Conservation (phyloP, 179 eudicot species). For the Pouteria campechiana region DNA sequence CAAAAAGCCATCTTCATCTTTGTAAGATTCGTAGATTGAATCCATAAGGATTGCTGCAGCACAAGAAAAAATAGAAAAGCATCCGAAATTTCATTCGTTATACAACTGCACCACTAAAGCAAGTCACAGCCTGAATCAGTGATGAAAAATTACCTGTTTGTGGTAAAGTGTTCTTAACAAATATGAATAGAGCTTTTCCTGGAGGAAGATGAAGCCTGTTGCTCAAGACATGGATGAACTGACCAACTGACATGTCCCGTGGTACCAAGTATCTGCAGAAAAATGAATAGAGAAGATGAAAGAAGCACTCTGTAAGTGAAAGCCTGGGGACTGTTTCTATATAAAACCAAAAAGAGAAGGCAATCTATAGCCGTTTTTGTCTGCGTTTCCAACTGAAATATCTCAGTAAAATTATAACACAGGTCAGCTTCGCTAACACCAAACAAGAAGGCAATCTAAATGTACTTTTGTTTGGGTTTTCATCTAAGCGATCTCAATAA, state of each 20-base stretch:
- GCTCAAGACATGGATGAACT: constrained; percentile 70
- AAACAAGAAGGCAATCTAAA: no score
- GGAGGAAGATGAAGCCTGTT: constrained; percentile 70
- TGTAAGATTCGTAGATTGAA: constrained; percentile 60
- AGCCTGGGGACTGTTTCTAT: neutral
- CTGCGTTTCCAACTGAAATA: no score
- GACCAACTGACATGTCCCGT: constrained; percentile 87
- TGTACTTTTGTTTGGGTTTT: no score
- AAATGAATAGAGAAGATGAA: neutral
- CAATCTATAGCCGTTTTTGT: no score
- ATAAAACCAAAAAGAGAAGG: neutral
- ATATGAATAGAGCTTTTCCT: constrained; percentile 86
- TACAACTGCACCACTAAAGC: neutral
- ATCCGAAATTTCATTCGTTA: neutral
- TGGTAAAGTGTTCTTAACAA: constrained; percentile 77
- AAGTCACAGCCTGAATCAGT: neutral
- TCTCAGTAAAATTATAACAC: no score
- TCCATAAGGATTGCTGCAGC: constrained; percentile 65
- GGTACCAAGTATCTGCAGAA: constrained; percentile 69
- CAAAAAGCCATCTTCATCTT: constrained; percentile 95
- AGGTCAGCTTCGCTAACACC: no score
- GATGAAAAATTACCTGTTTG: constrained; percentile 51
- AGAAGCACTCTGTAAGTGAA: neutral
- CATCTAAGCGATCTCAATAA: no score
- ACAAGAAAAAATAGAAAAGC: neutral